Evolutionary conservation across 106 monocot genomes (phyloP).

Genomic region (Allium fistulosum): DNA sequence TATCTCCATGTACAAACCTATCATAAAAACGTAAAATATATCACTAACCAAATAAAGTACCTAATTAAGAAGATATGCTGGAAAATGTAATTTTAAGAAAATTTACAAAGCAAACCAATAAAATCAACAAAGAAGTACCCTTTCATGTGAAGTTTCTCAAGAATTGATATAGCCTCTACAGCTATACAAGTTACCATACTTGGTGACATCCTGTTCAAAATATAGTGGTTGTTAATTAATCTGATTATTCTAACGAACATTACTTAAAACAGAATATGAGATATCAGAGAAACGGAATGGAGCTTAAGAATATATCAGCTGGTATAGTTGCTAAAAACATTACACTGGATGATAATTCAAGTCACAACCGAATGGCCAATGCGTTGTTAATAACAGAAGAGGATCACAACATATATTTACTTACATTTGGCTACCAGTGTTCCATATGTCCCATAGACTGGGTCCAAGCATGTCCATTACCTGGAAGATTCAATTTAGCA

Average conservation of each 20-base stretch:
- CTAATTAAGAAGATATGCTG: neutral
- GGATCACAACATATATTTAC: conserved; percentile 7
- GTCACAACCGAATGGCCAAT: too few species aligned
- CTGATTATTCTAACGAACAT: neutral
- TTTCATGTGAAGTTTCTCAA: conserved; percentile 89
- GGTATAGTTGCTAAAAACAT: too few species aligned
- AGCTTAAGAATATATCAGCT: too few species aligned
- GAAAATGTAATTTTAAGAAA: neutral
- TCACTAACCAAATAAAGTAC: neutral
- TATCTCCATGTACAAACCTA: conserved; percentile 99
- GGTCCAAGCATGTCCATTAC: conserved; percentile 97
- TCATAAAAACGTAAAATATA: neutral
- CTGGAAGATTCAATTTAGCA: conserved; percentile 18
- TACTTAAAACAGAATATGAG: too few species aligned
- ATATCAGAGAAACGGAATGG: too few species aligned
- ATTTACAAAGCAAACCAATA: neutral
- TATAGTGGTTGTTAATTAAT: neutral
- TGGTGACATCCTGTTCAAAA: conserved; percentile 74
- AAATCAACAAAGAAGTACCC: conserved; percentile 32
- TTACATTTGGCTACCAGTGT: conserved; percentile 85
- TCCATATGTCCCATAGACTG: conserved; percentile 95
- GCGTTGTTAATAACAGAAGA: neutral
- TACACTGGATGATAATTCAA: too few species aligned
- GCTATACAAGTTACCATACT: conserved; percentile 94
- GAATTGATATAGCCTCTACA: conserved; percentile 92